Base-by-base conservation (phyloP, 2,329 filamentous ascomycete genomes). In the Aureobasidium sp. region DNA sequence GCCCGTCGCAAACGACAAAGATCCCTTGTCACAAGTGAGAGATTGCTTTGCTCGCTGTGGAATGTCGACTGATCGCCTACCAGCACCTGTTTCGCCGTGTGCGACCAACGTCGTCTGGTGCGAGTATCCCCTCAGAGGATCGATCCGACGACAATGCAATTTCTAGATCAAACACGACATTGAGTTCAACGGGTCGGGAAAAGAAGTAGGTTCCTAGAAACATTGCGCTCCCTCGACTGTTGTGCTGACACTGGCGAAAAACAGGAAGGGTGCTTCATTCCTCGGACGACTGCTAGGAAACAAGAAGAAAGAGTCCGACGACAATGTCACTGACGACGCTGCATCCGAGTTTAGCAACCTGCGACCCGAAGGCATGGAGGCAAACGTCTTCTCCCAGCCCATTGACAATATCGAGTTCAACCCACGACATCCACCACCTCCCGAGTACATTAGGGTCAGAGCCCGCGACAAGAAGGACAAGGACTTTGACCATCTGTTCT, bases 381-480 rank as follows among this genome's bases (percentile, higher is more conserved):
- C 91, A 37, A 84, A 88, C 67, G 86, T 92, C 63, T 93, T 96
- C 73, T 88, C 88, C 41, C 87, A 90, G 63, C 83, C 88, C 55
- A 82, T 90, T 69, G 88, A 84, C 58, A 82, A 84, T 30, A 74
- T 81, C 59, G 88, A 91, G 63, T 97, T 88, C 73, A 90, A 91
- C 61, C 93, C 94, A 8, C 85, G 87, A 64, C 87, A 95, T 70
- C 94, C 94, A 66, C 90, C 92, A 60, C 92, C 93, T 3, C 91
- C 92, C 2, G 85, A 90, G 30, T 97, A 97, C 70, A 94, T 97
- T 69, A 90, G 91, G 66, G 88, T 96, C 63, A 85, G 87, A 65
- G 78, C 87, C 1, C 86, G 90, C 70, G 85, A 91, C 74, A 96
- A 96, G 75, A 91, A 88, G 69, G 79, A 82, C 27, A 86, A 85